Percentiles rank a stretch among this genome's conserved stretches.
Conservation (phyloP, 768 basidiomycete genomes). For the Auricularia sp. region DNA sequence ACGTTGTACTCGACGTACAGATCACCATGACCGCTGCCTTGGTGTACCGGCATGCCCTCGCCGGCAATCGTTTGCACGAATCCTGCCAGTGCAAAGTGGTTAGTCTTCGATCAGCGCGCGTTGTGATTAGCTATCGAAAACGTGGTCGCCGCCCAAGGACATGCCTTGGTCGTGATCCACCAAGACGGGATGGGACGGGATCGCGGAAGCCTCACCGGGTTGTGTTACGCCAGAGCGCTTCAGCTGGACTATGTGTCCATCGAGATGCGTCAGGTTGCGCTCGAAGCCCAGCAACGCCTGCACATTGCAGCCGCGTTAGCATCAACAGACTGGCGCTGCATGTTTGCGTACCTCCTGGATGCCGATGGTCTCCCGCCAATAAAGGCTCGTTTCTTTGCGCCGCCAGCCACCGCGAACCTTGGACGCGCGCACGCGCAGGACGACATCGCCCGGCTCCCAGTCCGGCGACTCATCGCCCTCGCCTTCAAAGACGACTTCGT, state of each 20-base stretch:
- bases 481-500: conserved; percentile 90
- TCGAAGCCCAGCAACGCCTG: conserved; percentile 97
- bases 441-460: conserved; percentile 91
- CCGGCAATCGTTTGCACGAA: conserved; percentile 77
- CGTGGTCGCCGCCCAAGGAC: background rate
- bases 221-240: conserved; percentile 78
- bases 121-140: background rate
- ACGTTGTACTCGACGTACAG: conserved; percentile 91
- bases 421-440: conserved; percentile 73
- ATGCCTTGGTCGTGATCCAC: background rate
- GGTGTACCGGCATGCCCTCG: conserved; percentile 82
- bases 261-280: conserved; percentile 83
- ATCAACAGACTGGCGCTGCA: background rate
- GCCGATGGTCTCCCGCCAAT: conserved; percentile 87
- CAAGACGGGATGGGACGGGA: background rate
- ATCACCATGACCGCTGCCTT: conserved; percentile 53
- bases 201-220: conserved; percentile 46
- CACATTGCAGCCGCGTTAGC: background rate
- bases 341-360: conserved; percentile 61
- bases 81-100: conserved; percentile 32
- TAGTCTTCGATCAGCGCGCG: background rate
- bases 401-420: conserved; percentile 73
- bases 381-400: conserved; percentile 82
- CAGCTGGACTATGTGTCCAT: conserved; percentile 69
- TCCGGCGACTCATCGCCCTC: conserved; percentile 95